Conservation (phyloP, 2,329 filamentous ascomycete genomes). For the Calonectria fujianensis region DNA sequence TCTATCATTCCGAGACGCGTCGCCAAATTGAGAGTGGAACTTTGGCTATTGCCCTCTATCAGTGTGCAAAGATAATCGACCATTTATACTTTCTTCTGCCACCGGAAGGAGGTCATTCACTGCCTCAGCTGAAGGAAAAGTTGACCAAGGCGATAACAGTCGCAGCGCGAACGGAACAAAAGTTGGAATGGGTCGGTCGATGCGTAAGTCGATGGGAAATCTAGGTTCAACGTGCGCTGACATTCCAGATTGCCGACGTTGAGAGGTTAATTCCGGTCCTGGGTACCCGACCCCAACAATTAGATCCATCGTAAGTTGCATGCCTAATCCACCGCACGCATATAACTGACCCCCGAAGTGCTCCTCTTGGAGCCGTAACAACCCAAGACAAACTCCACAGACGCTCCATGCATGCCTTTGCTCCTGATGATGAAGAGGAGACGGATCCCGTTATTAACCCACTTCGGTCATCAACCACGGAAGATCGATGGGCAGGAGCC, state of each 20-base stretch:
- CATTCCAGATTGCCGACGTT: conserved; percentile 38
- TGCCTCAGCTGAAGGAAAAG: conserved; percentile 38
- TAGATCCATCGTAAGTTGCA: conserved; percentile 36
- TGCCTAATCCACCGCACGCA: rapidly evolving
- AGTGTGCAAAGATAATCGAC: conserved; percentile 48
- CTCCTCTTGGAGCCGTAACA: neutral
- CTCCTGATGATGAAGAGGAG: conserved; percentile 44
- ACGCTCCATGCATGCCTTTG: conserved; percentile 47
- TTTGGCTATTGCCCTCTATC: conserved; percentile 40
- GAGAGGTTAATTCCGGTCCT: conserved; percentile 41
- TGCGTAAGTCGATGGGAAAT: conserved; percentile 36
- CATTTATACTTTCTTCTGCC: conserved; percentile 39
- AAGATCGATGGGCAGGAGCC: rapidly evolving
- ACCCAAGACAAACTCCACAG: conserved; percentile 45
- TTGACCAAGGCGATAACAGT: conserved; percentile 38
- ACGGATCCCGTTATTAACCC: conserved; percentile 34
- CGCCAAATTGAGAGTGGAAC: conserved; percentile 38
- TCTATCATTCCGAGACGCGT: conserved; percentile 43
- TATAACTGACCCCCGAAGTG: neutral
- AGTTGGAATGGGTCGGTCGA: conserved; percentile 27
- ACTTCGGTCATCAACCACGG: neutral
- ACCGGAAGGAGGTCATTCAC: conserved; percentile 26
- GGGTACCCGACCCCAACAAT: neutral
- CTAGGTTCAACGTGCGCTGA: neutral
- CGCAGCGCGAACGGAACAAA: neutral